Evolutionary conservation across 164 flowering plant species (phyloP), one percentile per base, ranked within the genome.

Genomic region (Vitis cinerea): DNA sequence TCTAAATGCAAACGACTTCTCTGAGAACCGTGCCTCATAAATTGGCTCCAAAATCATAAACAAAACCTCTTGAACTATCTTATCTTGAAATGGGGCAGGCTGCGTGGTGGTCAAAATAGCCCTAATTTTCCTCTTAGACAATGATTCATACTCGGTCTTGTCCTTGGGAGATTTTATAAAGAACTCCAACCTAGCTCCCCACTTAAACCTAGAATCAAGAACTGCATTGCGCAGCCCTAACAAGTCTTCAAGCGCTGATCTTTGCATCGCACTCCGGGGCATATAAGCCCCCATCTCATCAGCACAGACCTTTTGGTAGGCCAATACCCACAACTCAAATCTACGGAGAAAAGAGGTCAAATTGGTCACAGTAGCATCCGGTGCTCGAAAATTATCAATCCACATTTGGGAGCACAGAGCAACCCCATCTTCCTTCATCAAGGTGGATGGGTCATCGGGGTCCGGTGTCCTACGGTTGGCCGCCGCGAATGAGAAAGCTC

Each of bases 31-130:
- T 0, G 90, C 85, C 79, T 95, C 99, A 69, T 91, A 93, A 49
- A 95, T 72, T 0, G 99, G 99, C 86, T 95, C 98, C 79, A 95
- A 75, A 50, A 93, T 81, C 98, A 95, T 87, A 48, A 90, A 76
- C 82, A 95, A 70, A 27, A 91, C 99, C 78, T 95, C 99, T 77
- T 95, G 99, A 37, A 95, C 97, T 70, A 95, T 78, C 80, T 83
- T 76, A 75, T 95, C 99, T 68, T 95, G 99, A 76, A 93, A 95
- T 0, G 94, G 71, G 2, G 89, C 31, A 0, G 91, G 97, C 66
- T 93, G 98, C 0, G 97, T 88, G 2, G 98, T 93, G 0, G 99
- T 95, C 79, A 95, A 60, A 59, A 93, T 81, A 0, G 87, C 85
- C 61, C 72, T 85, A 66, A 95, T 87, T 75, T 95, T 95, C 84